Evolutionary conservation across 2,329 filamentous ascomycete genomes (phyloP).

Genomic region (Cladophialophora carrionii): DNA sequence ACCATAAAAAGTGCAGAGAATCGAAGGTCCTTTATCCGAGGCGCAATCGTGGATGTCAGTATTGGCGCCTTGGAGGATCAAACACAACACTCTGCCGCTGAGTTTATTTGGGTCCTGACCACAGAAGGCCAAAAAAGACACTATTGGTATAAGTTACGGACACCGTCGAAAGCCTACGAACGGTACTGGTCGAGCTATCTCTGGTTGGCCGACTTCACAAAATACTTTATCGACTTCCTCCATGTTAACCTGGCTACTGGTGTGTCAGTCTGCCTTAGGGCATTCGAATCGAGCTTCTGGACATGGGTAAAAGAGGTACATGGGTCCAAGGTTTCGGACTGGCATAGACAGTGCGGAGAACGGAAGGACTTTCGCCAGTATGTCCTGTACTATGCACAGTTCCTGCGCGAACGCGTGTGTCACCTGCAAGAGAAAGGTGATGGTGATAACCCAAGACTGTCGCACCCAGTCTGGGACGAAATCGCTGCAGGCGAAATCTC

Average conservation of each 20-base stretch:
- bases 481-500: background rate
- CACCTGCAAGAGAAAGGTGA: conserved; percentile 51
- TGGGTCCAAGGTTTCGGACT: conserved; percentile 46
- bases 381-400: conserved; percentile 63
- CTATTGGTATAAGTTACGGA: conserved; percentile 67
- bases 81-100: conserved; percentile 51
- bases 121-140: conserved; percentile 39
- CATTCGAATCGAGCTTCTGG: conserved; percentile 63
- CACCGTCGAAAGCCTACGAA: conserved; percentile 59
- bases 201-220: conserved; percentile 72
- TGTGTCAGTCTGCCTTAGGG: conserved; percentile 52
- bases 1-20: conserved; percentile 53
- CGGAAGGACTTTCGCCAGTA: conserved; percentile 65
- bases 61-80: conserved; percentile 67
- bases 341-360: conserved; percentile 55
- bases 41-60: conserved; percentile 63
- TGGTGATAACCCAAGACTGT: conserved; percentile 29
- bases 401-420: conserved; percentile 66
- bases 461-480: conserved; percentile 56
- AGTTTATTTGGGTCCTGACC: conserved; percentile 65
- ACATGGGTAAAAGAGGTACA: conserved; percentile 60
- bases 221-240: conserved; percentile 72
- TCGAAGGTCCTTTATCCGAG: conserved; percentile 55
- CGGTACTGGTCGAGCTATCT: conserved; percentile 66
- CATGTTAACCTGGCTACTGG: conserved; percentile 26